Conservation (phyloP, 306 rosid species). For the Malus sieversii region DNA sequence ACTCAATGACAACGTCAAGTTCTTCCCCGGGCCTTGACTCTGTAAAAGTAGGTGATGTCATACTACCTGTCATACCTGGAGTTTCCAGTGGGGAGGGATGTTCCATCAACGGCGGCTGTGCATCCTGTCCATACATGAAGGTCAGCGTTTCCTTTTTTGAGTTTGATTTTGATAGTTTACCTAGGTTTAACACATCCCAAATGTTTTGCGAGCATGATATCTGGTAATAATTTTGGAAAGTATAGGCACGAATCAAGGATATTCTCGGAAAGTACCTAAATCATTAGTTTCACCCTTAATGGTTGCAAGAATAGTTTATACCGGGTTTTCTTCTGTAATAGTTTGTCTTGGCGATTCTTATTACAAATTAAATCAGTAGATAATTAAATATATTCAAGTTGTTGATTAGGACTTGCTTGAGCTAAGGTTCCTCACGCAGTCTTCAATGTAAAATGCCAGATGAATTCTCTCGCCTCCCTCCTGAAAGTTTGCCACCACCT, state of each 20-base stretch:
- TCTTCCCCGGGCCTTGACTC: constrained; percentile 33
- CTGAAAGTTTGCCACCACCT: constrained; percentile 63
- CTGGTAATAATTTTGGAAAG: no score
- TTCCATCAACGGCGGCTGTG: constrained; percentile 92
- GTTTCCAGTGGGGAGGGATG: constrained; percentile 89
- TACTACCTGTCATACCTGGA: constrained; percentile 76
- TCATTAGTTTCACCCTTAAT: background rate
- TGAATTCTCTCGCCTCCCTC: constrained; percentile 91
- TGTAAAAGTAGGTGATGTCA: constrained; percentile 34
- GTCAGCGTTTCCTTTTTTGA: constrained; percentile 22
- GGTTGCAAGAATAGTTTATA: background rate
- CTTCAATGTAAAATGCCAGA: constrained; percentile 38
- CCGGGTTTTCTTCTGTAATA: background rate
- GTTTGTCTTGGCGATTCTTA: background rate
- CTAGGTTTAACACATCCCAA: no score
- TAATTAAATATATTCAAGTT: background rate
- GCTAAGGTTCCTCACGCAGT: constrained; percentile 19
- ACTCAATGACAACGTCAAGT: constrained; percentile 67
- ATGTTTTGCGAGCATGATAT: no score
- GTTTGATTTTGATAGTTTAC: background rate
- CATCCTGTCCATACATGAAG: constrained; percentile 99
- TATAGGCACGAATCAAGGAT: background rate
- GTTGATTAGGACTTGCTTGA: constrained; percentile 2
- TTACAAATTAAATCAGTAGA: background rate
- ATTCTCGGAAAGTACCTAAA: background rate